Evolutionary conservation across 441 rosid genomes (phyloP).

Genomic region (Erysimum pusillum): DNA sequence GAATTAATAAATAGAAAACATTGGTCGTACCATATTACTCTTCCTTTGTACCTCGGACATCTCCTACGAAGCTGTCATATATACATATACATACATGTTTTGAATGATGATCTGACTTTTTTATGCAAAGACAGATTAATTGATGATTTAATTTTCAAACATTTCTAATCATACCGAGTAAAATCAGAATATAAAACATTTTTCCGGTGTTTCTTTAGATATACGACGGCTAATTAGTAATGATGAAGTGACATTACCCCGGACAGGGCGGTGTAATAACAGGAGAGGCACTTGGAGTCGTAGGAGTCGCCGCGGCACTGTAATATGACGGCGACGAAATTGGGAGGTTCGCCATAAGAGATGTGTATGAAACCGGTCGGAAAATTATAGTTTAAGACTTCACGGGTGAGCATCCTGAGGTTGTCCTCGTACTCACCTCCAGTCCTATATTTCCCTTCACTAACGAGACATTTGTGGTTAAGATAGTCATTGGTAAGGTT

Average conservation of each 20-base stretch:
- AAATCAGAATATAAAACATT: background rate
- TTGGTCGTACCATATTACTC: constrained; percentile 9
- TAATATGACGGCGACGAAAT: background rate
- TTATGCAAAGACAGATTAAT: background rate
- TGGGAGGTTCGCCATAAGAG: background rate
- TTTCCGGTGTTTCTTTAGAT: background rate
- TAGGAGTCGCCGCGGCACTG: background rate
- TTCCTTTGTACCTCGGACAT: background rate
- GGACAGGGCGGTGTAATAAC: background rate
- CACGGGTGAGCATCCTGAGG: background rate
- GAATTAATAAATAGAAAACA: constrained; percentile 9
- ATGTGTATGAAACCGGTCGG: constrained; percentile 3
- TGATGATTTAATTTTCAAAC: background rate
- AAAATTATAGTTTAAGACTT: background rate
- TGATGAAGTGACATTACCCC: constrained; percentile 6
- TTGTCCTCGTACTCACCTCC: constrained; percentile 31
- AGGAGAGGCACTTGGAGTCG: background rate
- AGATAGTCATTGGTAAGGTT: constrained; percentile 37
- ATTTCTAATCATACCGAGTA: background rate
- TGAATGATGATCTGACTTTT: background rate
- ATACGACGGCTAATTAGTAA: background rate
- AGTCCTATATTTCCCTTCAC: constrained; percentile 53
- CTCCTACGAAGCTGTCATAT: constrained; percentile 8
- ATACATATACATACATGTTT: background rate
- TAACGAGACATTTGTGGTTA: constrained; percentile 56